Percentiles rank a stretch among this genome's conserved stretches.
Evolutionary conservation across 257 asterid species (phyloP).

Genomic region (Jacaranda copaia): DNA sequence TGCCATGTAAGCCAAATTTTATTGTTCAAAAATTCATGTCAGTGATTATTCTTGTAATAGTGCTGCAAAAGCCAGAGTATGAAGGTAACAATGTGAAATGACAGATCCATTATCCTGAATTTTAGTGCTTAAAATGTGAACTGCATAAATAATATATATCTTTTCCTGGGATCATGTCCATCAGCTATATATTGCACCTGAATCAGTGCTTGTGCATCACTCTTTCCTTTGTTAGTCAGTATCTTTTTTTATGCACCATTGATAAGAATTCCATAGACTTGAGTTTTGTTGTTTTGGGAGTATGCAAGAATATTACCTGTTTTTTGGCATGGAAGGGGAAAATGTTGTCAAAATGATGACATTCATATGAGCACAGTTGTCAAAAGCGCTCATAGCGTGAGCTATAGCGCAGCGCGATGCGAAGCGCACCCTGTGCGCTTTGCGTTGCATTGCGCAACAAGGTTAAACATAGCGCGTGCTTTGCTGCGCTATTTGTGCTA

Average conservation of each 20-base stretch:
- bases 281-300: not conserved
- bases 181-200: constrained; percentile 18
- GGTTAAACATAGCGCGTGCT: too few relatives aligned
- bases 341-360: not conserved
- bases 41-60: constrained; percentile 16
- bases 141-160: constrained; percentile 2
- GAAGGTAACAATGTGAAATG: constrained; percentile 19
- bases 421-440: too few relatives aligned
- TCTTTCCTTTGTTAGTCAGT: constrained; percentile 2
- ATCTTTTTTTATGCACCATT: not conserved
- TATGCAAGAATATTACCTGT: not conserved
- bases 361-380: not conserved
- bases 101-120: constrained; percentile 25
- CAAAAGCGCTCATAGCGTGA: too few relatives aligned
- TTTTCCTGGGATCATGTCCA: constrained; percentile 14
- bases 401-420: too few relatives aligned
- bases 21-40: constrained; percentile 23
- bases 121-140: constrained; percentile 16
- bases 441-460: too few relatives aligned
- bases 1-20: constrained; percentile 68
- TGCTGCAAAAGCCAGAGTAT: constrained; percentile 30
- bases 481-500: too few relatives aligned
- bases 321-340: constrained; percentile 4
- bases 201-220: constrained; percentile 7
- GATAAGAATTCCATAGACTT: not conserved